A percentile compares a stretch with the other conserved stretches of the same genome.
These are phyloP conservation scores for Calocybe indica DNA, from an alignment of 768 basidiomycete species.

Conservation along the genomic window DNA sequence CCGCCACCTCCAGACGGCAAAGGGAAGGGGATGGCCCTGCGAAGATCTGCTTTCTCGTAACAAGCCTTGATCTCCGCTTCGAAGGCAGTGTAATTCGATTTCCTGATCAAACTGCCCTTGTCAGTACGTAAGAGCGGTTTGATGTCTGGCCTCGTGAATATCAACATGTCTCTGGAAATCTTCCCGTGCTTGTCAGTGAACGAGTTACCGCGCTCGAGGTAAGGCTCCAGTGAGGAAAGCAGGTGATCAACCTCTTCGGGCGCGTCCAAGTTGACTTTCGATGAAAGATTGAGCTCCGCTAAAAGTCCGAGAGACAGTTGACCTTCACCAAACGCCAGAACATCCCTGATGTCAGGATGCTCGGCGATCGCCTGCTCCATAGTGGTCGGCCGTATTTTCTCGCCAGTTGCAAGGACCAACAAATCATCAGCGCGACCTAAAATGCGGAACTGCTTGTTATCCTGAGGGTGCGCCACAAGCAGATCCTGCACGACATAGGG, in stretches of 20 bases:
- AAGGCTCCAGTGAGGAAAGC: conserved; percentile 18
- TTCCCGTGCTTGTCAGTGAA: conserved; percentile 32
- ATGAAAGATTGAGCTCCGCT: conserved; percentile 21
- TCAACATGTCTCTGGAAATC: conserved; percentile 30
- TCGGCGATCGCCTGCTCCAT: conserved; percentile 26
- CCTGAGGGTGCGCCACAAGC: conserved; percentile 23
- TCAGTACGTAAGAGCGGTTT: conserved; percentile 28
- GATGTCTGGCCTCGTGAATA: conserved; percentile 23
- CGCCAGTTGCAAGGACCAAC: conserved; percentile 35
- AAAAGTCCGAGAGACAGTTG: conserved; percentile 29
- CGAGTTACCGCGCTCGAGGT: conserved; percentile 27
- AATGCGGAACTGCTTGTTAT: conserved; percentile 25
- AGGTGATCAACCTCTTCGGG: conserved; percentile 12
- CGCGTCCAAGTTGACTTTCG: conserved; percentile 10
- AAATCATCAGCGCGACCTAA: conserved; percentile 35
- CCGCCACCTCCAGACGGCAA: conserved; percentile 9
- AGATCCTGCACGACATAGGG: conserved; percentile 31
- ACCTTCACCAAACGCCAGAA: conserved; percentile 30
- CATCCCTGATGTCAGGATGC: conserved; percentile 30
- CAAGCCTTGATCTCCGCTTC: conserved; percentile 25
- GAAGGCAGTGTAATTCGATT: conserved; percentile 23
- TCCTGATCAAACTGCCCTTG: conserved; percentile 31
- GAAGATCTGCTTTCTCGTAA: conserved; percentile 22
- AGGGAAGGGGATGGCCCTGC: conserved; percentile 18
- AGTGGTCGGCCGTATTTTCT: conserved; percentile 30